Conservation (phyloP, 371 early-diverging fungal genomes). For the Lichtheimia ramosa region DNA sequence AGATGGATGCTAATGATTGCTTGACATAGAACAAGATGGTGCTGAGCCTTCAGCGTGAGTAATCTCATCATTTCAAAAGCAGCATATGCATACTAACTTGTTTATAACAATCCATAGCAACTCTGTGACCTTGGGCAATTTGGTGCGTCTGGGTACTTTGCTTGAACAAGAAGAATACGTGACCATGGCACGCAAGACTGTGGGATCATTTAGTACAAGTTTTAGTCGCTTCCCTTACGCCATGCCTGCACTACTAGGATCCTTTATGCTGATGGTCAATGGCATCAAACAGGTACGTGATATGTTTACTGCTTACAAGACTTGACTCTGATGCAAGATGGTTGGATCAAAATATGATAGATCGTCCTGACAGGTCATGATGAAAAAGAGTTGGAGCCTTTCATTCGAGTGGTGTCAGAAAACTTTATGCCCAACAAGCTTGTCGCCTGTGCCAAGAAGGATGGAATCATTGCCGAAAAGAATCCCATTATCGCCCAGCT, state of each 20-base stretch:
- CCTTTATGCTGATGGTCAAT: slow-evolving; percentile 35
- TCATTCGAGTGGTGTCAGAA: slow-evolving; percentile 22
- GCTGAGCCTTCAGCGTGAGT: slow-evolving; percentile 64
- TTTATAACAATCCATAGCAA: slow-evolving; percentile 24
- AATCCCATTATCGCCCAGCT: slow-evolving; percentile 29
- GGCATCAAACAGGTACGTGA: slow-evolving; percentile 44
- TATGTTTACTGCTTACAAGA: background rate
- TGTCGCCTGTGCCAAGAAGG: slow-evolving; percentile 23
- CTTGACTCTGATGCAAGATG: background rate
- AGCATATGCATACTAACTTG: background rate
- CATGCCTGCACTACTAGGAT: slow-evolving; percentile 38
- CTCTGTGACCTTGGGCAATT: slow-evolving; percentile 41
- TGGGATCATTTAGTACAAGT: slow-evolving; percentile 25
- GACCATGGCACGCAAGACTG: slow-evolving; percentile 29
- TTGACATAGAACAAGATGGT: slow-evolving; percentile 58
- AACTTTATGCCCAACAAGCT: slow-evolving; percentile 46
- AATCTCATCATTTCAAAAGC: too few species aligned
- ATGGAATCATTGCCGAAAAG: slow-evolving; percentile 25
- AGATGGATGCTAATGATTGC: background rate
- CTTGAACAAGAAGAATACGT: slow-evolving; percentile 25
- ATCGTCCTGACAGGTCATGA: slow-evolving; percentile 37
- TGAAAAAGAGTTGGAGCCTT: slow-evolving; percentile 20
- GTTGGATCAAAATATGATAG: slow-evolving; percentile 17
- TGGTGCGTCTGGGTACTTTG: slow-evolving; percentile 39
- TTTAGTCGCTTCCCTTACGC: slow-evolving; percentile 39